Evolutionary conservation across 2,329 filamentous ascomycete species (phyloP), one percentile per base, ranked within the genome.

Genomic region (Phialophora expanda): DNA sequence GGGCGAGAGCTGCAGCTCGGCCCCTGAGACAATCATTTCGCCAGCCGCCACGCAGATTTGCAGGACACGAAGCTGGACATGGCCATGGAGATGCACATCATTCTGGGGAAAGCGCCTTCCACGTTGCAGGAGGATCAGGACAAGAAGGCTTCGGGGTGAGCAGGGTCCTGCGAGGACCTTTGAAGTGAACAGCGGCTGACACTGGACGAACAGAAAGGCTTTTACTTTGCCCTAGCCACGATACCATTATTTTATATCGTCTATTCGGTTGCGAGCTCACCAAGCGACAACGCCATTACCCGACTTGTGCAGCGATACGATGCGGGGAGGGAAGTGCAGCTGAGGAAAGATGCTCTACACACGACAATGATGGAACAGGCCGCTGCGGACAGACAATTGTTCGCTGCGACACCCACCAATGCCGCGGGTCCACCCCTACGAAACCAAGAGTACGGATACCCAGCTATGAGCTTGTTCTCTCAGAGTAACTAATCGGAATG

Each of bases 361-460:
- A 86, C 85, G 11, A 79, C 81, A 65, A 83, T 85, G 70, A 78
- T 89, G 69, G 86, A 90, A 79, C 84, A 86, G 77, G 88, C 87
- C 26, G 87, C 85, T 41, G 78, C 81, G 58, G 88, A 90, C 75
- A 80, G 85, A 67, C 85, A 87, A 70, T 75, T 90, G 70, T 89
- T 89, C 75, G 79, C 82, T 32, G 80, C 78, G 65, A 76, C 78
- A 63, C 73, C 78, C 24, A 77, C 81, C 70, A 80, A 78, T 61
- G 48, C 57, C 3, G 73, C 73, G 55, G 76, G 81, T 70, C 78
- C 87, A 53, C 81, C 86, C 22, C 76, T 90, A 76, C 85, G 78
- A 74, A 87, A 85, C 72, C 87, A 85, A 38, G 88, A 90, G 88
- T 90, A 84, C 62, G 32, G 30, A 58, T 54, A 56, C 46, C 54